A percentile compares a stretch with the other conserved stretches of the same genome.
Evolutionary conservation across 768 basidiomycete genomes (phyloP).

Genomic region (Chalciporus piperatus): DNA sequence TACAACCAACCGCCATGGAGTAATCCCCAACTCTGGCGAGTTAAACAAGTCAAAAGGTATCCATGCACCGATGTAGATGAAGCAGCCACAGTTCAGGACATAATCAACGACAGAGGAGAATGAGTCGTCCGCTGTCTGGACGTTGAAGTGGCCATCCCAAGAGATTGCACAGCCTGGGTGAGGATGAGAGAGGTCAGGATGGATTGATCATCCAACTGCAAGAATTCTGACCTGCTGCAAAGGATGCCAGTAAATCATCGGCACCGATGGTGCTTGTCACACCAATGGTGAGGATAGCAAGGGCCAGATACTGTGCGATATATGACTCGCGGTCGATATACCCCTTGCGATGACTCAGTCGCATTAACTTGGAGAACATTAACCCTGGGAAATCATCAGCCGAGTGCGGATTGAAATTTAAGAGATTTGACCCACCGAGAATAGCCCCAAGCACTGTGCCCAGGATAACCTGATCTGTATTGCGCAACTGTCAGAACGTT

Average conservation of each 20-base stretch:
- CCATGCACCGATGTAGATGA: conserved; percentile 89
- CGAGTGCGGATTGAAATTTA: not conserved
- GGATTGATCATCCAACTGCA: not conserved
- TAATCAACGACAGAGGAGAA: conserved; percentile 93
- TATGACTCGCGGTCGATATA: conserved; percentile 82
- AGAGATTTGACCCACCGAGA: conserved; percentile 33
- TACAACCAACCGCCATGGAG: conserved; percentile 67
- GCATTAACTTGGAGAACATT: conserved; percentile 73
- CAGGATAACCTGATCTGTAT: conserved; percentile 73
- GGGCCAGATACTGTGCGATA: conserved; percentile 77
- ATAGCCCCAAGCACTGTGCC: conserved; percentile 69
- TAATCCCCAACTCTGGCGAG: conserved; percentile 54
- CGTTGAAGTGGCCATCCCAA: conserved; percentile 85
- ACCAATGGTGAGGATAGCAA: conserved; percentile 76
- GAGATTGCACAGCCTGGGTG: conserved; percentile 79
- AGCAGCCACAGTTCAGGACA: conserved; percentile 76
- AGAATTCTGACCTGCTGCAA: conserved; percentile 61
- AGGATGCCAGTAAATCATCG: conserved; percentile 88
- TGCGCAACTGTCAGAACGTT: conserved; percentile 1
- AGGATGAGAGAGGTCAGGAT: not conserved
- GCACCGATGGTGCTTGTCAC: conserved; percentile 75
- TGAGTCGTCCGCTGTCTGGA: conserved; percentile 75
- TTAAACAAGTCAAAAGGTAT: conserved; percentile 63
- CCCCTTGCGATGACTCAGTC: conserved; percentile 55
- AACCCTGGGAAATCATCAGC: conserved; percentile 42